phyloP scores from a whole-genome alignment of 2,329 filamentous ascomycete species.

The Phoma sp. region DNA sequence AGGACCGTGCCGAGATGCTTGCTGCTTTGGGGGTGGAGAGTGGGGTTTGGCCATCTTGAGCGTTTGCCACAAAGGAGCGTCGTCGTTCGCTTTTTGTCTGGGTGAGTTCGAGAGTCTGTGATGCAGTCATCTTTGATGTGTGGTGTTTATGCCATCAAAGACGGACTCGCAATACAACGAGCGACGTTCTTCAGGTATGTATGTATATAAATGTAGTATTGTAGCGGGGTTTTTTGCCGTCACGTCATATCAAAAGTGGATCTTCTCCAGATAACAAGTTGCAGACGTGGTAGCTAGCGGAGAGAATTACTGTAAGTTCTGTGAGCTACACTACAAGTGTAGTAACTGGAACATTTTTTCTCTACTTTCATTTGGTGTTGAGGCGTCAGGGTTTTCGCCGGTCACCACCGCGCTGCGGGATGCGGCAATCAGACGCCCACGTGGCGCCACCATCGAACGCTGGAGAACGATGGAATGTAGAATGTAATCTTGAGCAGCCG shows the following conservation, averaged over 20 bases:
- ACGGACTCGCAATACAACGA: not conserved
- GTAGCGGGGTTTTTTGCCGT: conserved; percentile 1
- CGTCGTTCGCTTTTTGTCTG: conserved; percentile 1
- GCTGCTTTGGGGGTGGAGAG: conserved; percentile 11
- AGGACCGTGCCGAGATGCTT: conserved; percentile 14
- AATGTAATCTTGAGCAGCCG: too few species aligned
- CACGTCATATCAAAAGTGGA: conserved; percentile 15
- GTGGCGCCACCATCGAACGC: not conserved
- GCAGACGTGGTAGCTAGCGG: conserved; percentile 8
- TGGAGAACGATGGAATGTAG: too few species aligned
- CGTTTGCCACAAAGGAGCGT: conserved; percentile 6
- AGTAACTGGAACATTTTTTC: conserved; percentile 2
- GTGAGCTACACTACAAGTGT: not conserved
- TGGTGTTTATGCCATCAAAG: not conserved
- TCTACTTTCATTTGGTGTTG: conserved; percentile 1
- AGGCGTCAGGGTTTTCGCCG: conserved; percentile 12
- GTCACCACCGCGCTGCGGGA: not conserved
- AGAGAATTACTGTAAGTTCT: conserved; percentile 5
- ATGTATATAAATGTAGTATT: not conserved
- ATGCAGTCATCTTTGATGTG: conserved; percentile 5
- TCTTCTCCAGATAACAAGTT: conserved; percentile 9
- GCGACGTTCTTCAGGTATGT: not conserved
- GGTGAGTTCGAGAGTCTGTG: conserved; percentile 8
- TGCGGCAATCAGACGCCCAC: conserved; percentile 6
- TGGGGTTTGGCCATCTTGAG: conserved; percentile 5